Conservation (phyloP, 2,329 filamentous ascomycete genomes). For the Pseudogymnoascus sp. region DNA sequence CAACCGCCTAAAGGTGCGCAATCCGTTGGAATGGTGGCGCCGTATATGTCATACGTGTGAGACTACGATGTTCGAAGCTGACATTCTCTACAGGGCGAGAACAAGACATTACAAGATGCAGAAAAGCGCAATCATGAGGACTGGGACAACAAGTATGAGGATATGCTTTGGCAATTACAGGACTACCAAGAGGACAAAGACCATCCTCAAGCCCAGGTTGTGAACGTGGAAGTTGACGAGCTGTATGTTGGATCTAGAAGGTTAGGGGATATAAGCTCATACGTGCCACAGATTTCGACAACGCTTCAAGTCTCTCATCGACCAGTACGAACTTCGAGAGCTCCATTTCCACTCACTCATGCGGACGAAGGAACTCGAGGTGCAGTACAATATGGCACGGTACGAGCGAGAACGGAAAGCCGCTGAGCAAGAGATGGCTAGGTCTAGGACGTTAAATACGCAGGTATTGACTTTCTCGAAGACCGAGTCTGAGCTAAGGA, state of each 20-base stretch:
- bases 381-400: conserved; percentile 82
- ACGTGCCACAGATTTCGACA: conserved; percentile 65
- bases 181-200: conserved; percentile 83
- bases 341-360: conserved; percentile 88
- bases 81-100: conserved; percentile 61
- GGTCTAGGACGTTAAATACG: conserved; percentile 76
- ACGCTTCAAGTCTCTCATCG: conserved; percentile 88
- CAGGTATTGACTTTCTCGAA: conserved; percentile 95
- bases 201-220: conserved; percentile 68
- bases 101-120: conserved; percentile 80
- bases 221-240: conserved; percentile 84
- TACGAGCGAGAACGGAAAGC: conserved; percentile 85
- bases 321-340: conserved; percentile 94
- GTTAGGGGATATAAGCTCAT: conserved; percentile 20
- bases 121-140: conserved; percentile 76
- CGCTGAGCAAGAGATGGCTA: conserved; percentile 71
- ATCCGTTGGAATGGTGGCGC: neutral
- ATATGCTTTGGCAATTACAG: conserved; percentile 75
- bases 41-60: conserved; percentile 13
- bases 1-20: conserved; percentile 83
- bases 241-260: conserved; percentile 49
- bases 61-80: neutral
- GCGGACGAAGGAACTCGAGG: conserved; percentile 90
- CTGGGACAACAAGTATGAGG: conserved; percentile 78
- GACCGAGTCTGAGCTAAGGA: conserved; percentile 87